These are phyloP conservation scores for Metschnikowia shivogae DNA, from an alignment of 805 yeast genomes.

Conservation along the genomic window DNA sequence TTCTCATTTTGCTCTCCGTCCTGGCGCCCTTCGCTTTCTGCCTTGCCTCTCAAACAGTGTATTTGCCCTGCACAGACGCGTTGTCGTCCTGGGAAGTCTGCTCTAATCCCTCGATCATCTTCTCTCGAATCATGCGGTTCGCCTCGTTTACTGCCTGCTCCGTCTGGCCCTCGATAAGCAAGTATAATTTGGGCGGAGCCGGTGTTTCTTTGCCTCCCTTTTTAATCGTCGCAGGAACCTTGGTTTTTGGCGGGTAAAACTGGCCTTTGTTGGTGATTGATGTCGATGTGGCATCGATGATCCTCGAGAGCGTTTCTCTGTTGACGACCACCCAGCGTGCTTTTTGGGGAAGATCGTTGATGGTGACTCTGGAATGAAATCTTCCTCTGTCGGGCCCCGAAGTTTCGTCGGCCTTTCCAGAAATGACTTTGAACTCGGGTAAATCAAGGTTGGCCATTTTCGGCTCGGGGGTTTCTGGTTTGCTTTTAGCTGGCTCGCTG, in stretches of 20 bases:
- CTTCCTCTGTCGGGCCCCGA: slow-evolving; percentile 51
- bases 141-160: slow-evolving; percentile 58
- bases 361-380: slow-evolving; percentile 65
- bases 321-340: slow-evolving; percentile 77
- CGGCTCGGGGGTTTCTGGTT: background rate
- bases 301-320: slow-evolving; percentile 55
- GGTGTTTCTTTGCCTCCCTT: slow-evolving; percentile 35
- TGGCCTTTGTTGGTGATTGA: slow-evolving; percentile 82
- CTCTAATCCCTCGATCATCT: slow-evolving; percentile 54
- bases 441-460: slow-evolving; percentile 17
- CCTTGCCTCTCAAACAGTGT: slow-evolving; percentile 34
- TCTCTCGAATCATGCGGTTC: slow-evolving; percentile 50
- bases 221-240: slow-evolving; percentile 53
- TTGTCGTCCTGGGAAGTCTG: slow-evolving; percentile 43
- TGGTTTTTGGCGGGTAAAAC: slow-evolving; percentile 44
- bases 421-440: slow-evolving; percentile 46
- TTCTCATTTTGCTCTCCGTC: no score
- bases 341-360: slow-evolving; percentile 81
- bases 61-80: slow-evolving; percentile 44
- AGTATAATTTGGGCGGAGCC: slow-evolving; percentile 70
- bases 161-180: slow-evolving; percentile 71
- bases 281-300: slow-evolving; percentile 68
- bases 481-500: slow-evolving; percentile 17
- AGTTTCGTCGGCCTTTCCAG: slow-evolving; percentile 50
- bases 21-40: no score